Base-by-base conservation (phyloP, 1,139 yeast species). In the Suhomyces bokatorum region DNA sequence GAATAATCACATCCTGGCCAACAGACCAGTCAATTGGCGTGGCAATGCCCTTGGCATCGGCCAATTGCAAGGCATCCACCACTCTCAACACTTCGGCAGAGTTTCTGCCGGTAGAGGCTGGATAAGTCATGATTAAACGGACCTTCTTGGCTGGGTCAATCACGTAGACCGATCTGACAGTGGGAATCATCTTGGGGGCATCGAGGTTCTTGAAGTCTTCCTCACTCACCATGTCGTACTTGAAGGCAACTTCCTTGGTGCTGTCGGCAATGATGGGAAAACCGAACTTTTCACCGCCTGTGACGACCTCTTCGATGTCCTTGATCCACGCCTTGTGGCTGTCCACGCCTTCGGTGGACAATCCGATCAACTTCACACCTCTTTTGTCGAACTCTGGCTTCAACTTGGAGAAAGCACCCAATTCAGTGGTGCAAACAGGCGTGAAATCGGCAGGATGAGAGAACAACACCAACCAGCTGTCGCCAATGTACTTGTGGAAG, bases 361-460 rank as follows among this genome's bases (percentile, higher is more conserved):
- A 75, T 50, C 95, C 95, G 63, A 87, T 77, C 62, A 87, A 74
- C 73, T 87, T 86, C 56, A 84, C 87, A 45, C 78, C 78, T 66
- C 95, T 80, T 71, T 82, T 78, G 62, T 83, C 75, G 64, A 87
- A 87, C 67, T 87, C 95, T 38, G 88, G 88, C 70, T 85, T 87
- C 62, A 87, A 76, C 64, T 84, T 81, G 58, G 93, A 90, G 59
- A 87, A 86, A 10, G 95, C 95, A 51, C 95, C 95, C 54, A 87
- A 77, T 72, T 87, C 96, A 47, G 95, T 87, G 55, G 95, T 87
- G 71, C 96, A 87, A 42, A 87, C 93, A 44, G 95, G 95, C 40
- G 96, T 87, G 74, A 83, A 86, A 62, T 86, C 95, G 61, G 83
- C 95, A 50, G 96, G 95, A 68, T 87, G 95, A 33, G 91, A 83